A percentile compares a stretch with the other conserved stretches of the same genome.
phyloP scores from a whole-genome alignment of 1,284 basidiomycete genomes.

The Quambalaria eucalypti region DNA sequence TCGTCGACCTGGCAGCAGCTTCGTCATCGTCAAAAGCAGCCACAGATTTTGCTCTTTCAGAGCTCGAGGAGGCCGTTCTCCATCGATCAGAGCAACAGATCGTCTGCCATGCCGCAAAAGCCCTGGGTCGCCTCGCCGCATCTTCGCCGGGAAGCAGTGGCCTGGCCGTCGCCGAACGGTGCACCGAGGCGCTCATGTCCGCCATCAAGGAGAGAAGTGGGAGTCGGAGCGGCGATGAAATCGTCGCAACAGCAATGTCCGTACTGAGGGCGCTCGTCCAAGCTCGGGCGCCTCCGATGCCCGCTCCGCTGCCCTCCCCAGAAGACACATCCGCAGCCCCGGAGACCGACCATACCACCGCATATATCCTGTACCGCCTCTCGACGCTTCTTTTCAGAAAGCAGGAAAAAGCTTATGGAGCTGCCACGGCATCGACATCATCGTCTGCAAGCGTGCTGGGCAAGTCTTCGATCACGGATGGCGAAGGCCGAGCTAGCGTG shows the following conservation, averaged over 20 bases:
- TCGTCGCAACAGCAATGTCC: background rate
- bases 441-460: conserved; percentile 16
- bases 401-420: background rate
- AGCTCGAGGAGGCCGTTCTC: background rate
- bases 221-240: background rate
- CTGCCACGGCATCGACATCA: background rate
- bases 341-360: too few species aligned
- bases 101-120: background rate
- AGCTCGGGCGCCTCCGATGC: background rate
- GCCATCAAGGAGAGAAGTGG: background rate
- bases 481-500: conserved; percentile 23
- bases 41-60: background rate
- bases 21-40: background rate
- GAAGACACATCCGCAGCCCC: background rate
- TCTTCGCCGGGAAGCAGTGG: background rate
- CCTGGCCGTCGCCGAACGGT: background rate
- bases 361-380: background rate
- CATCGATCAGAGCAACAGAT: background rate
- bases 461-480: conserved; percentile 21
- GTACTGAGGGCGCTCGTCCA: background rate
- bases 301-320: background rate
- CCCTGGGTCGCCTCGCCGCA: background rate
- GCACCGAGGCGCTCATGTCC: background rate
- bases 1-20: conserved; percentile 7
- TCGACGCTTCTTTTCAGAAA: background rate